These are phyloP conservation scores for Epichloe glyceriae DNA, from an alignment of 2,329 filamentous ascomycete genomes.

Conservation along the genomic window DNA sequence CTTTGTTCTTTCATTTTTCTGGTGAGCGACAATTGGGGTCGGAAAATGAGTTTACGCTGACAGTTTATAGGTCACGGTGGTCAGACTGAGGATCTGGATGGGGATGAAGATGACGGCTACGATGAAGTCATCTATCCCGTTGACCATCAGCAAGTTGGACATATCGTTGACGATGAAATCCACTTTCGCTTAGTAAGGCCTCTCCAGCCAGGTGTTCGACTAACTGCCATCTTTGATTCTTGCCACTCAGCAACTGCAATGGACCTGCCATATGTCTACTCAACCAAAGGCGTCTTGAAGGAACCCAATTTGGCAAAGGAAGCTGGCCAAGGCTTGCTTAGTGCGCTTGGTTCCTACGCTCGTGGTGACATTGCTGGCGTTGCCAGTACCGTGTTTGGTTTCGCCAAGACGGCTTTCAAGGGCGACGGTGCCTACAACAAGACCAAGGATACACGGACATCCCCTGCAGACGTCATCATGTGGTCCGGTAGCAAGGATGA, in stretches of 20 bases:
- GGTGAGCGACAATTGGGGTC: constrained; percentile 24
- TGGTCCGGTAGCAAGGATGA: constrained; percentile 94
- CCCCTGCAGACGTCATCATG: constrained; percentile 91
- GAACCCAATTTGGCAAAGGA: constrained; percentile 73
- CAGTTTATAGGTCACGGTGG: constrained; percentile 52
- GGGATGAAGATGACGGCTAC: constrained; percentile 65
- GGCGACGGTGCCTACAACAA: constrained; percentile 70
- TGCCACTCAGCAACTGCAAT: constrained; percentile 69
- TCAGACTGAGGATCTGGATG: constrained; percentile 59
- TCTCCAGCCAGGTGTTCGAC: constrained; percentile 69
- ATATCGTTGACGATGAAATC: constrained; percentile 70
- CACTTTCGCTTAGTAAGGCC: constrained; percentile 65
- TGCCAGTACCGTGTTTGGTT: constrained; percentile 62
- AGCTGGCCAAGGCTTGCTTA: constrained; percentile 58
- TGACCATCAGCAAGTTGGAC: constrained; percentile 54
- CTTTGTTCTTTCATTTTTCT: constrained; percentile 67
- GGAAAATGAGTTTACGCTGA: background rate
- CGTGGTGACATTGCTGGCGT: constrained; percentile 75
- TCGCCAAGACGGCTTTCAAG: constrained; percentile 76
- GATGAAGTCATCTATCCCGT: constrained; percentile 73
- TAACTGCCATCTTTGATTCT: constrained; percentile 71
- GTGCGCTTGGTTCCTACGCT: constrained; percentile 65
- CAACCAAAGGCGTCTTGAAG: constrained; percentile 67
- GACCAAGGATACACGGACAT: constrained; percentile 80
- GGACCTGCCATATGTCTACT: constrained; percentile 70